phyloP scores from a whole-genome alignment of 2,329 filamentous ascomycete species.

The Fusarium annulatum region DNA sequence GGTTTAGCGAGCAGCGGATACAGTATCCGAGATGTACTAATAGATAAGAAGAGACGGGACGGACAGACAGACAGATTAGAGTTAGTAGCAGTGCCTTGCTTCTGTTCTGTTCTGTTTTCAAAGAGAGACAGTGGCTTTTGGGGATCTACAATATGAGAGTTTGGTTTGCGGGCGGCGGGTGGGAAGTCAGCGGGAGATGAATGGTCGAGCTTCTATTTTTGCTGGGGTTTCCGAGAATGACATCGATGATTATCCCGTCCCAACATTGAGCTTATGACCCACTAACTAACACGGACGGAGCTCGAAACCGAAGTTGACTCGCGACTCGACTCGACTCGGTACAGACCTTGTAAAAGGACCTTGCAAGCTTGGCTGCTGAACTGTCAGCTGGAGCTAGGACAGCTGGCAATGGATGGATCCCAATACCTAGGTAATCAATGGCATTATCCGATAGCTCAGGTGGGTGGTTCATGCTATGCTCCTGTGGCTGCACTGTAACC shows the following conservation, averaged over 20 bases:
- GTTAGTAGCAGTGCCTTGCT: not conserved
- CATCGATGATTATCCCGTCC: constrained; percentile 36
- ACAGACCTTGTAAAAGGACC: not conserved
- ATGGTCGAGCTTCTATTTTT: constrained; percentile 30
- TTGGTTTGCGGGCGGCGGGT: constrained; percentile 8
- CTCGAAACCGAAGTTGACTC: not conserved
- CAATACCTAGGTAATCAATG: not conserved
- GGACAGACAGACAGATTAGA: not conserved
- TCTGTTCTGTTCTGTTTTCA: not conserved
- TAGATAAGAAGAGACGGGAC: not conserved
- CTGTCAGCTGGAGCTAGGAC: constrained; percentile 3
- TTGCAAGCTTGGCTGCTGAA: constrained; percentile 2
- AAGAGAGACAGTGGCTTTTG: constrained; percentile 8
- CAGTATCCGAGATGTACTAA: constrained; percentile 19
- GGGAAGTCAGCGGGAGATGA: constrained; percentile 16
- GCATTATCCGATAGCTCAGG: constrained; percentile 1
- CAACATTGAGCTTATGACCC: constrained; percentile 39
- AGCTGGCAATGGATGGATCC: not conserved
- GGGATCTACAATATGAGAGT: constrained; percentile 25
- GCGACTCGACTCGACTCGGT: not conserved
- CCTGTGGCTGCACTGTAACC: constrained; percentile 2
- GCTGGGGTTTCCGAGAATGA: constrained; percentile 38
- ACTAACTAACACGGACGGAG: constrained; percentile 1
- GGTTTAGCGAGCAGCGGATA: constrained; percentile 16
- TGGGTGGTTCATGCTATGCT: constrained; percentile 4